Evolutionary conservation across 495 filamentous ascomycete genomes (phyloP), one percentile per base, ranked within the genome.

Genomic region (Xylaria acuta): DNA sequence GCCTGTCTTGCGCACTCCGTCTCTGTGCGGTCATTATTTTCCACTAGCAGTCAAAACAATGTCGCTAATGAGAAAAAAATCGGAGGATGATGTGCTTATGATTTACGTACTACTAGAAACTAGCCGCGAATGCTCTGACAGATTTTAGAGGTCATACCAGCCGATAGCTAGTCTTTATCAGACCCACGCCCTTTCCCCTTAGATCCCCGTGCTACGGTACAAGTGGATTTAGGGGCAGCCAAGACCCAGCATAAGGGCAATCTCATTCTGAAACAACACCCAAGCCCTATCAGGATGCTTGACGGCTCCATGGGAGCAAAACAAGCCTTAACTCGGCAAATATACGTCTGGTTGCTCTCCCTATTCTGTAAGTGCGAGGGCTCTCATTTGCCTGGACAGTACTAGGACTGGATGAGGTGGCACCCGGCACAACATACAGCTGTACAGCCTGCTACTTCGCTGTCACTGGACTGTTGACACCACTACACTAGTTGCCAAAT

Each of bases 401-500:
- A 25, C 34, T 38, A 63, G 22, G 18, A 53, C 43, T 22, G 45
- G 11, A 67, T 54, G 65, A 67, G 49, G 47, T 67, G 65, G 65
- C 65, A 74, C 76, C 75, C 67, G 69, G 75, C 71, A 75, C 43
- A 36, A 11, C n/a, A 41, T 40, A n/a, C 11, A 38, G n/a, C 32
- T 38, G 47, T n/a, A 27, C 47, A n/a, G 8, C 30, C 32, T 22
- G 41, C 64, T 67, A 4, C 38, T 30, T 64, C 58, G 58, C 11
- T 60, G 34, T 43, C 36, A 41, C 59, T 63, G 12, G 59, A 41
- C 59, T 49, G 36, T 59, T 12, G 65, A 56, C 70, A 72, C 64
- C 67, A 67, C 76, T 75, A 76, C 67, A 67, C 76, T 75, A 76
- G 76, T 75, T 75, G 75, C 65, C 75, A 73, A 78, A 49, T 77